Evolutionary conservation across 164 flowering plant species (phyloP), one percentile per base, ranked within the genome.

Genomic region (Liriodendron chinense): DNA sequence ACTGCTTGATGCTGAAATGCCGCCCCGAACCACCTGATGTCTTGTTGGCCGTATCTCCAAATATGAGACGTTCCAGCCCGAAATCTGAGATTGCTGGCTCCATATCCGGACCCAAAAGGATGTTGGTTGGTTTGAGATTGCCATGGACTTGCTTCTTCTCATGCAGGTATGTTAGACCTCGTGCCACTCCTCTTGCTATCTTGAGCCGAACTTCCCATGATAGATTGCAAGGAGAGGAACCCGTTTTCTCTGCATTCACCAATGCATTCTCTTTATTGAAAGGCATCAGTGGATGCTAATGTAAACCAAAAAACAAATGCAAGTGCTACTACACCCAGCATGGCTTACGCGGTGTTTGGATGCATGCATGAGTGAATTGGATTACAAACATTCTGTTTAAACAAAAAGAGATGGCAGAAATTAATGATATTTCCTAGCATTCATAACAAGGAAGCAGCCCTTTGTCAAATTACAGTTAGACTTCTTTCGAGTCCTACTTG

Each of bases 131-230:
- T 85, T 93, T 96, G 24, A 96, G 79, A 75, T 96, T 94, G 2
- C 98, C 99, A 56, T 96, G 99, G 56, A 94, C 98, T 62, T 90
- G 92, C 81, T 91, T 96, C 90, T 90, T 94, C 75, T 96, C 99
- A 74, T 96, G 99, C 65, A 96, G 89, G 82, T 89, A 91, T 5
- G 82, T 65, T 12, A 96, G 85, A 65, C 97, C 99, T 50, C 94
- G 87, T 9, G 98, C 99, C 69, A 93, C 85, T 0, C 99, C 99
- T 82, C 82, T 89, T 13, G 93, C 97, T 77, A 96, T 91, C 87
- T 77, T 89, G 61, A 96, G 87, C 85, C 99, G 87, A 9, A 80
- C 76, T 62, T 90, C 98, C 99, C 98, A 96, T 4, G 96, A 91
- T 23, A 96, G 78, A 72, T 83, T 94, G 72, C 88, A 83, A 4